Conservation (phyloP, 2,329 filamentous ascomycete species). For the Paraphaeosphaeria sporulosa region DNA sequence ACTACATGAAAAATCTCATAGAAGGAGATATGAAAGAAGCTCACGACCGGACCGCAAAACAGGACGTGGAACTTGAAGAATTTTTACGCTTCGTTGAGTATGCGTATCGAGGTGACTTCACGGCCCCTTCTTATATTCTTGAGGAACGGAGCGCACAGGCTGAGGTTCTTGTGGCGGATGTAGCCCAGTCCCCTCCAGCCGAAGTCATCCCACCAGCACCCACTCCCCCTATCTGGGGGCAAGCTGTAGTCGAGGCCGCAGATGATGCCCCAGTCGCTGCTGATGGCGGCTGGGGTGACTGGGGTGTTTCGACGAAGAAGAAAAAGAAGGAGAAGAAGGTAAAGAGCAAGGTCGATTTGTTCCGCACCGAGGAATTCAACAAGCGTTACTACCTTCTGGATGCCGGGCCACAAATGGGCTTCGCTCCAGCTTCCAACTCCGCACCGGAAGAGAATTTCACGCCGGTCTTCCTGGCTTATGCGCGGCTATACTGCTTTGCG, state of each 20-base stretch:
- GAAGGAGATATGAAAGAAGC: conserved; percentile 33
- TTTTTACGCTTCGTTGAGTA: conserved; percentile 40
- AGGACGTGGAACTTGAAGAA: conserved; percentile 29
- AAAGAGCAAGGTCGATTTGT: background rate
- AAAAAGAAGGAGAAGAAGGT: background rate
- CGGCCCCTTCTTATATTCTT: conserved; percentile 11
- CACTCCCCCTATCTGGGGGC: background rate
- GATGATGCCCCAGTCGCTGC: background rate
- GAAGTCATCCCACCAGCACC: background rate
- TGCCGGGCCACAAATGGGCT: background rate
- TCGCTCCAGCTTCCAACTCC: background rate
- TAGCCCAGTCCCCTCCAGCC: background rate
- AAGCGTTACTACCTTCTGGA: background rate
- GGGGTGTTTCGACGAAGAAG: background rate
- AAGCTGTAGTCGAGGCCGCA: background rate
- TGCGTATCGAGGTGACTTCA: conserved; percentile 35
- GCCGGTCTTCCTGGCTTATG: conserved; percentile 23
- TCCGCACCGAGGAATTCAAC: background rate
- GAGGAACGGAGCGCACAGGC: conserved; percentile 2
- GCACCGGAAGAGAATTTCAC: conserved; percentile 18
- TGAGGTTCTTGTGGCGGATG: background rate
- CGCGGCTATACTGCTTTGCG: conserved; percentile 23
- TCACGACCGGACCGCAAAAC: conserved; percentile 19
- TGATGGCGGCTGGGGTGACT: background rate
- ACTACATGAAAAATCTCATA: conserved; percentile 27